Base-by-base conservation (phyloP, 2,329 filamentous ascomycete genomes). In the Nothophoma quercina region DNA sequence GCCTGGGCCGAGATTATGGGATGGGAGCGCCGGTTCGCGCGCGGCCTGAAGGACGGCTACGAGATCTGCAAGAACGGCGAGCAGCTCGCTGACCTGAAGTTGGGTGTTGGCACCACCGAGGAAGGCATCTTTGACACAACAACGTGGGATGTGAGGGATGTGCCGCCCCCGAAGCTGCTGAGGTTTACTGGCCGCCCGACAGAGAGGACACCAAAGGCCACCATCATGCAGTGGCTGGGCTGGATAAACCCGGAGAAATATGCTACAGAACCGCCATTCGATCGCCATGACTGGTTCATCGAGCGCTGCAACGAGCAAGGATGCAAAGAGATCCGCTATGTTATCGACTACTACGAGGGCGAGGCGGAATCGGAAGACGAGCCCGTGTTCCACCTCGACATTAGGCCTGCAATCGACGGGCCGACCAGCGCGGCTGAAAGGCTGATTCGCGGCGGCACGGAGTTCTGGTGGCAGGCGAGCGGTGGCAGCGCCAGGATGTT, bases 261-360 rank as follows among this genome's bases (percentile, higher is more conserved):
- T 76, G 88, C 79, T 5, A 87, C 88, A 7, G 88, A 91, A 45
- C 89, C 91, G 9, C 95, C 95, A 1, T 99, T 99, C 67, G 95
- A 99, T 75, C 86, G 95, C 56, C 95, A 99, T 73, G 95, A 99
- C 73, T 99, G 95, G 95, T 98, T 88, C 70, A 90, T 99, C 33
- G 84, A 90, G 60, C 84, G 95, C 58, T 83, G 88, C 26, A 78
- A 80, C 5, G 81, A 87, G 46, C 90, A 90, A 22, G 73, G 87
- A 52, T 81, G 80, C 65, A 88, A 88, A 71, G 88, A 97, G 78
- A 81, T 97, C 36, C 86, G 95, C 67, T 99, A 99, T 73, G 86
- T 99, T 49, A 99, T 99, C 72, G 95, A 99, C 75, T 98, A 96
- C 77, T 98, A 98, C 75, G 88, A 89, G 26, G 93, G 87, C 5